Base-by-base conservation (phyloP, 2,329 filamentous ascomycete genomes). In the Thelonectria olida region DNA sequence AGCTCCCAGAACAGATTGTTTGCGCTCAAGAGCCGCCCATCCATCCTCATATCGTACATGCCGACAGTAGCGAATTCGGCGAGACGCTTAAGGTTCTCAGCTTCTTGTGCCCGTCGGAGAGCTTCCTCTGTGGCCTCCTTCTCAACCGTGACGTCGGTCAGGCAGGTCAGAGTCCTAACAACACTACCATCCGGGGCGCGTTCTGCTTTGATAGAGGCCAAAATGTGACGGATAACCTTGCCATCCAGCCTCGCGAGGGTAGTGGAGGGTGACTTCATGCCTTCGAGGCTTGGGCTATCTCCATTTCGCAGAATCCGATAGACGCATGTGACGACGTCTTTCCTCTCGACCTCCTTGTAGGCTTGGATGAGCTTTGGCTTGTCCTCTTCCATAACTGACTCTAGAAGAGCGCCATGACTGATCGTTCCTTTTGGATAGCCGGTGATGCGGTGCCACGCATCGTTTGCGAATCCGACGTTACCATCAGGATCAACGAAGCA, bases 381-480 rank as follows among this genome's bases (percentile, higher is more conserved):
- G 63, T 85, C 82, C 45, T 83, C 81, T 19, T 83, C 80, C 2
- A 81, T 74, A 3, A 84, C 78, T 19, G 76, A 81, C 6, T 79
- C 75, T 7, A 84, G 67, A 44, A 85, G 77, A 7, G 75, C 78
- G 41, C 76, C 67, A 8, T 72, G 63, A 4, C 66, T 66, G 15
- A 78, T 69, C 7, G 73, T 63, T 15, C 73, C 76, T 62, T 66
- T 74, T 36, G 79, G 72, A 47, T 80, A 77, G 1, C 83, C 82
- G 1, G 82, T 84, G 34, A 86, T 84, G 38, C 80, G 79, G 66
- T 84, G 80, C 79, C 82, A 93, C 8, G 88, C 87, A 50, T 91
- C 85, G 69, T 93, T 93, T 61, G 89, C 90, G 72, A 90, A 92
- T 1, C 84, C 86, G 58, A 93, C 85, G 38, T 85, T 84, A 12